A percentile compares a stretch with the other conserved stretches of the same genome.
Conservation (phyloP, 2,329 filamentous ascomycete species). For the Alternaria infectoria region DNA sequence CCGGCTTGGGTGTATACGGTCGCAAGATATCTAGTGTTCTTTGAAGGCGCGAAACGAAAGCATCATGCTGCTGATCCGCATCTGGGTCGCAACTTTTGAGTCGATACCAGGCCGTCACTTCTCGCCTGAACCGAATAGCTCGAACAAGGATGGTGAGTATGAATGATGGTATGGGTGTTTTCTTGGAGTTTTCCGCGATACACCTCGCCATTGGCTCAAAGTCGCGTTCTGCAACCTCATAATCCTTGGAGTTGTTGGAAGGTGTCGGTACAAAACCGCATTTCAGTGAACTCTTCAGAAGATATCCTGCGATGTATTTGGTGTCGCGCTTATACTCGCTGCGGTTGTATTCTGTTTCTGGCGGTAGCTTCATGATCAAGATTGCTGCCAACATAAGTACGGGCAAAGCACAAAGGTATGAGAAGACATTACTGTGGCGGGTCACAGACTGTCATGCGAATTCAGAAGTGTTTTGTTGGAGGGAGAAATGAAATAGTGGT, state of each 20-base stretch:
- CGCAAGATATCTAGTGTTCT: background rate
- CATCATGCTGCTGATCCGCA: background rate
- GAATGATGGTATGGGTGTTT: background rate
- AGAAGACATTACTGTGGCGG: background rate
- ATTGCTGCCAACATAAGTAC: background rate
- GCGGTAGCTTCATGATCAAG: fast-evolving
- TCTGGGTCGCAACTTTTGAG: background rate
- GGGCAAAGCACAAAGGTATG: background rate
- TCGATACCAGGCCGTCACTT: background rate
- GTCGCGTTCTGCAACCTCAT: background rate
- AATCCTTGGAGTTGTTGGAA: background rate
- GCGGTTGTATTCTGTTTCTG: background rate
- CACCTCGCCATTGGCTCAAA: background rate
- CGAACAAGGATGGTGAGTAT: background rate
- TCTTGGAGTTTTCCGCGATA: background rate
- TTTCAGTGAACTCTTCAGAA: background rate
- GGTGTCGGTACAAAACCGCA: background rate
- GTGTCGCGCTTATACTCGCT: background rate
- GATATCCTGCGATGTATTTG: background rate
- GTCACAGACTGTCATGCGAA: too few relatives aligned
- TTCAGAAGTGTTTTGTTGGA: too few relatives aligned
- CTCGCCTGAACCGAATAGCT: background rate
- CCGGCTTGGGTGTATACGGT: background rate
- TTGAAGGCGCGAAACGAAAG: background rate
- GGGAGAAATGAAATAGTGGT: too few relatives aligned